phyloP scores from a whole-genome alignment of 139 green algal species.

The Chlorella sorokiniana region DNA sequence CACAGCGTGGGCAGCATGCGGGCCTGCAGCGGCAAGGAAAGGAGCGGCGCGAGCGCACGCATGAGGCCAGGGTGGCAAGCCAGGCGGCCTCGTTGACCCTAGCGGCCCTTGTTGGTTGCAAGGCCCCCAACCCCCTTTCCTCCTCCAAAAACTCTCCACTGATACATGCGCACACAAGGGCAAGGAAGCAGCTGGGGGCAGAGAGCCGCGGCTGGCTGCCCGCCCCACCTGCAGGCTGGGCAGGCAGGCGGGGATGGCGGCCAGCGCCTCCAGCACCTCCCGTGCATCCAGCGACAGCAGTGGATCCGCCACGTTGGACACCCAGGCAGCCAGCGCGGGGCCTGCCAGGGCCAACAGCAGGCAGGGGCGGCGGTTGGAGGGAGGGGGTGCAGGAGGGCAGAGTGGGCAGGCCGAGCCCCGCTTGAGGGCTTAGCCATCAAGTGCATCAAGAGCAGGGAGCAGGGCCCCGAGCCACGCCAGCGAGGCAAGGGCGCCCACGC shows the following conservation, averaged over 20 bases:
- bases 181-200: too few species aligned
- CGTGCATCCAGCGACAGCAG: constrained; percentile 63
- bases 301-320: constrained; percentile 65
- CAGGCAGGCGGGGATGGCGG: constrained; percentile 49
- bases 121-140: too few species aligned
- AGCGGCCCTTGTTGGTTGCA: too few species aligned
- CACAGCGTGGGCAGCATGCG: constrained; percentile 56
- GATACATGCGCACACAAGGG: background rate
- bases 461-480: too few species aligned
- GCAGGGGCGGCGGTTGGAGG: background rate
- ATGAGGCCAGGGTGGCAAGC: background rate
- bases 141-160: too few species aligned
- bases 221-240: constrained; percentile 40
- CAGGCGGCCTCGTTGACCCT: too few species aligned
- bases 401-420: too few species aligned
- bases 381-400: background rate
- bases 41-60: background rate
- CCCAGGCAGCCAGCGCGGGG: constrained; percentile 61
- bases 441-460: too few species aligned
- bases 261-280: constrained; percentile 64
- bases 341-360: background rate
- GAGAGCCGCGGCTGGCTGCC: too few species aligned
- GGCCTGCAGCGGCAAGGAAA: constrained; percentile 19
- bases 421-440: too few species aligned
- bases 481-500: background rate